Percentiles rank a stretch among this genome's conserved stretches.
These are phyloP conservation scores for Ambrosia trifida DNA, from an alignment of 129 eudicot species.

Conservation along the genomic window DNA sequence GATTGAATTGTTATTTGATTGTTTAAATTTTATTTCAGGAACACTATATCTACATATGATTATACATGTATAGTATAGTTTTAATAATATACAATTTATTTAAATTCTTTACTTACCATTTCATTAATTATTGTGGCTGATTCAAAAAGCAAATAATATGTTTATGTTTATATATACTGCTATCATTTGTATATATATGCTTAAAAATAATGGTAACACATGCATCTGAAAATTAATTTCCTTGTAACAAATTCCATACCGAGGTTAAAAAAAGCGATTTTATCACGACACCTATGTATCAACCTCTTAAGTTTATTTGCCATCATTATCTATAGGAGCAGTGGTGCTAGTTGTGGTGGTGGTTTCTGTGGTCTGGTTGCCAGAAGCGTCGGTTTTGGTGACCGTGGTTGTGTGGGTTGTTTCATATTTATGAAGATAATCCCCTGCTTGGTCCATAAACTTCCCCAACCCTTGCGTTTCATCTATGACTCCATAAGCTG, in stretches of 20 bases:
- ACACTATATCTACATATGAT: too few relatives aligned
- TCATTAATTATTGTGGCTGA: not conserved
- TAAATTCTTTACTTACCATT: not conserved
- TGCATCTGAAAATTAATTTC: conserved; percentile 28
- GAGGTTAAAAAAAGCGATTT: not conserved
- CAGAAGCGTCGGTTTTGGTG: conserved; percentile 29
- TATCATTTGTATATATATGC: not conserved
- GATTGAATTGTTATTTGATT: too few relatives aligned
- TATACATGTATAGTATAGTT: not conserved
- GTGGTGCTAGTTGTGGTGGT: conserved; percentile 28
- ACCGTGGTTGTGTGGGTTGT: conserved; percentile 35
- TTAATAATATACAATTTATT: not conserved
- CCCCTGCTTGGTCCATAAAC: conserved; percentile 63
- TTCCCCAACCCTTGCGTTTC: conserved; percentile 51
- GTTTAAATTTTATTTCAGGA: too few relatives aligned
- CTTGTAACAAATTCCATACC: conserved; percentile 10
- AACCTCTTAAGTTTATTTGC: conserved; percentile 11
- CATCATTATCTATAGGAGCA: conserved; percentile 6
- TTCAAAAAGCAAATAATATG: not conserved
- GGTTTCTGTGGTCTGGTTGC: conserved; percentile 25
- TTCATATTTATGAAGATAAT: conserved; percentile 58
- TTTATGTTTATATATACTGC: not conserved
- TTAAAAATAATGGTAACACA: not conserved
- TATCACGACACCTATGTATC: conserved; percentile 37
- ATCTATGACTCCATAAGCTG: conserved; percentile 54